Evolutionary conservation across 116 monocot genomes (phyloP).

Genomic region (Trichopus zeylanicus): DNA sequence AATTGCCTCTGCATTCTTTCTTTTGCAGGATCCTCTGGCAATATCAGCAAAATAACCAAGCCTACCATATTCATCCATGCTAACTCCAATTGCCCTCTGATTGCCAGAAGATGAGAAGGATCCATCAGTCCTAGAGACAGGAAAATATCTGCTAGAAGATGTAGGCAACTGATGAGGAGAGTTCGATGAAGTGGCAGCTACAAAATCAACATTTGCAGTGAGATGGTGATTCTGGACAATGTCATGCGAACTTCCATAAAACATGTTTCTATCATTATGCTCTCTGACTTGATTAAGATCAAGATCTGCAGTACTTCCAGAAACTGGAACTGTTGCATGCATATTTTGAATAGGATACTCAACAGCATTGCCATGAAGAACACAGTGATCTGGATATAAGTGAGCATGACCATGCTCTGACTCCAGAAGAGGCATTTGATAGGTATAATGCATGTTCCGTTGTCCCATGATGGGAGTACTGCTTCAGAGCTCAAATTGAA

Average conservation of each 20-base stretch:
- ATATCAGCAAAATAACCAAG: conserved; percentile 16
- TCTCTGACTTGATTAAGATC: conserved; percentile 10
- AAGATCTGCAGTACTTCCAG: conserved; percentile 17
- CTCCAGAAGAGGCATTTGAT: conserved; percentile 25
- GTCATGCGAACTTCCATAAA: conserved; percentile 19
- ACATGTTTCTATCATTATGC: conserved; percentile 10
- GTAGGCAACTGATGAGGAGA: conserved; percentile 24
- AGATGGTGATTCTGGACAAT: conserved; percentile 23
- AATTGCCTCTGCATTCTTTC: conserved; percentile 28
- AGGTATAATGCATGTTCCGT: conserved; percentile 18
- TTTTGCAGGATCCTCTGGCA: conserved; percentile 25
- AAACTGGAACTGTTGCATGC: conserved; percentile 6
- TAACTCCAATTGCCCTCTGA: conserved; percentile 13
- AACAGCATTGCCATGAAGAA: conserved; percentile 6
- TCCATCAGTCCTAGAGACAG: conserved; percentile 7
- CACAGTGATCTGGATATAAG: conserved; percentile 15
- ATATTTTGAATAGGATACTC: conserved; percentile 12
- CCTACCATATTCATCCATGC: conserved; percentile 20
- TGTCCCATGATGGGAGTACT: conserved; percentile 17
- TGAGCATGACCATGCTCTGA: conserved; percentile 7
- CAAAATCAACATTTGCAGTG: conserved; percentile 22
- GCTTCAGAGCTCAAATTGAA: not conserved
- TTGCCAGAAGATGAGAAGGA: conserved; percentile 10
- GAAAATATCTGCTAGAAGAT: conserved; percentile 23
- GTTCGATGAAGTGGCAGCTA: conserved; percentile 11